Percentiles rank a stretch among this genome's conserved stretches.
Conservation (phyloP, 2,329 filamentous ascomycete genomes). For the Aspergillus ochraceus region DNA sequence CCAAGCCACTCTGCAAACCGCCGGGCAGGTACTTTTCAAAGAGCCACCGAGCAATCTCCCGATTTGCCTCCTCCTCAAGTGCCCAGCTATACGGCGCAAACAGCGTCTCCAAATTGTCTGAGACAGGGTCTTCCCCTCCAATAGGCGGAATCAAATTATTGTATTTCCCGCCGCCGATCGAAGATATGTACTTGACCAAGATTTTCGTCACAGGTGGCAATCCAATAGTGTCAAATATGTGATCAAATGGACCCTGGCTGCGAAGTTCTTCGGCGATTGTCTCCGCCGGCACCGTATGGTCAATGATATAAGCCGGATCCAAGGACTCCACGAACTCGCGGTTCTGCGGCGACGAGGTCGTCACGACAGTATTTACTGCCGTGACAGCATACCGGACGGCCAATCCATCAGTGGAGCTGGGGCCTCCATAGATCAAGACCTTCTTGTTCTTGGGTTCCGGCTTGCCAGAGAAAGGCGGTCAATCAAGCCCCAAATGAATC, state of each 20-base stretch:
- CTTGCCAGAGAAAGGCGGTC: slow-evolving; percentile 9
- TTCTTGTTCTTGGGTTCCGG: slow-evolving; percentile 5
- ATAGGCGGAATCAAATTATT: slow-evolving; percentile 2
- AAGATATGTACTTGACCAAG: slow-evolving; percentile 3
- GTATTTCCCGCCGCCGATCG: slow-evolving; percentile 3
- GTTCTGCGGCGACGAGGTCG: slow-evolving; percentile 12
- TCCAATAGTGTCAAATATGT: slow-evolving; percentile 4
- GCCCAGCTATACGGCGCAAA: slow-evolving; percentile 3
- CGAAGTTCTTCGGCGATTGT: neutral
- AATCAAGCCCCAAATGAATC: slow-evolving; percentile 14
- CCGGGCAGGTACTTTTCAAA: slow-evolving; percentile 8
- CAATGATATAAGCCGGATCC: slow-evolving; percentile 10
- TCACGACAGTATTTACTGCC: slow-evolving; percentile 14
- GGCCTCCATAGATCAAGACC: slow-evolving; percentile 13
- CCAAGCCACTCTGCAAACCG: slow-evolving; percentile 19
- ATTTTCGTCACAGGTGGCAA: neutral
- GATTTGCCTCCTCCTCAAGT: neutral
- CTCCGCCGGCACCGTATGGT: slow-evolving; percentile 10
- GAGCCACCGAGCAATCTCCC: slow-evolving; percentile 3
- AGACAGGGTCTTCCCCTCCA: neutral
- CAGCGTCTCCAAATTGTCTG: slow-evolving; percentile 5
- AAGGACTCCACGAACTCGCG: slow-evolving; percentile 2
- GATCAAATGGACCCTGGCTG: slow-evolving; percentile 9
- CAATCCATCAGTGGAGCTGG: slow-evolving; percentile 4
- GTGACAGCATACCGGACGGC: slow-evolving; percentile 10